Evolutionary conservation across 345 rosid species (phyloP).

Genomic region (Raphanus raphanistrum): DNA sequence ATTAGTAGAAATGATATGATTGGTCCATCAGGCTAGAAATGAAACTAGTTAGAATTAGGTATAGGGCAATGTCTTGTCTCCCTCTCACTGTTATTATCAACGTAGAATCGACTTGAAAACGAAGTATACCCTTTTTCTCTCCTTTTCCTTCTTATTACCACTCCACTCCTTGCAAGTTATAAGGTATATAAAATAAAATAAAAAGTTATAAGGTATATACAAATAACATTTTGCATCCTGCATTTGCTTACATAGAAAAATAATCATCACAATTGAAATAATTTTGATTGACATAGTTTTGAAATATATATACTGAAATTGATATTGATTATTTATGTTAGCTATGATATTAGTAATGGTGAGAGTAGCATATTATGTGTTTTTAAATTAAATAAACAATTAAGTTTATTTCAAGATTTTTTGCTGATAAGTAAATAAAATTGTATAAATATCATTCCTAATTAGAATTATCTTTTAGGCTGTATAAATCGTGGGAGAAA

Average conservation of each 20-base stretch:
- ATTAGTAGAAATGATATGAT: slow-evolving; percentile 34
- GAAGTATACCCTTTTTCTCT: slow-evolving; percentile 17
- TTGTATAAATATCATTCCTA: neutral
- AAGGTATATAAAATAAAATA: neutral
- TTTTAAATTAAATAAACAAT: neutral
- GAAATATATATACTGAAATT: neutral
- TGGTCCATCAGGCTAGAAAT: slow-evolving; percentile 29
- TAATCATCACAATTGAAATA: slow-evolving; percentile 9
- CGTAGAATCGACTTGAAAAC: slow-evolving; percentile 28
- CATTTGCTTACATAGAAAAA: slow-evolving; percentile 12
- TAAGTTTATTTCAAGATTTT: neutral
- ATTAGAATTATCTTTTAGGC: neutral
- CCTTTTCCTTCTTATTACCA: slow-evolving; percentile 9
- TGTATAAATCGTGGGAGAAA: slow-evolving; percentile 22
- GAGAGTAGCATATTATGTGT: neutral
- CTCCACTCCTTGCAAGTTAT: neutral
- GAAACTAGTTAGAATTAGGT: slow-evolving; percentile 35
- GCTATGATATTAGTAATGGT: neutral
- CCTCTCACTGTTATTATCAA: slow-evolving; percentile 30
- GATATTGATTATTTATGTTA: neutral
- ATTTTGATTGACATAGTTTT: neutral
- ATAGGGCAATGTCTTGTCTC: slow-evolving; percentile 27
- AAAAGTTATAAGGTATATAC: neutral
- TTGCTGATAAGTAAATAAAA: neutral
- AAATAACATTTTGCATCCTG: slow-evolving; percentile 2